Evolutionary conservation across 2,329 filamentous ascomycete genomes (phyloP), one percentile per base, ranked within the genome.

Genomic region (Penicillium rolfsii): DNA sequence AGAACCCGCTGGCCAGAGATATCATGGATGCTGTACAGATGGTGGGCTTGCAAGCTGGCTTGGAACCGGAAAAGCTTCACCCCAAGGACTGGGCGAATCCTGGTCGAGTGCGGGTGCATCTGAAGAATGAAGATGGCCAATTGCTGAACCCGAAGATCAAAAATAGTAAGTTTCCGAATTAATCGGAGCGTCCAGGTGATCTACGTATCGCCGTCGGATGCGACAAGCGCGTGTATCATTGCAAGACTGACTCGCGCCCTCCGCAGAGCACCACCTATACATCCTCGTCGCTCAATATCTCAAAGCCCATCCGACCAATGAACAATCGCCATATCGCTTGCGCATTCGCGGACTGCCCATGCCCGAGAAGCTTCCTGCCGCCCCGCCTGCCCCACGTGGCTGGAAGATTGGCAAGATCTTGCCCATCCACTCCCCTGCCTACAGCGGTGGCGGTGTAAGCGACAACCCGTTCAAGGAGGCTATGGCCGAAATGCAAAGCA

Each of bases 41-140:
- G 49, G 84, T 97, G 62, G 85, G 89, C 6, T 57, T 81, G 60
- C 71, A 73, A 35, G 74, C 77, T n/a, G 87, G 95, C 7, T 90
- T 97, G 75, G 95, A 99, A 80, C 91, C 93, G 1, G 90, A 90
- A 73, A 97, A 97, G 82, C 85, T 88, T 62, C 95, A 99, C 78
- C 95, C 95, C 6, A 94, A 95, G 80, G 95, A 99, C 81, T 99
- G 95, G 95, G 89, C 90, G 59, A 99, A 99, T 80, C 95, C 95
- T 12, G 95, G 95, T 3, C 85, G 95, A 61, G 91, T 98, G 64
- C 88, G 91, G 69, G 87, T 98, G 53, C 80, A 89, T 72, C 81
- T 97, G 58, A 89, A 81, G 59, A 74, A 84, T 64, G 82, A 85
- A 48, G 71, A 76, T 61, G 85, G 85, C 36, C 77, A 77, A 64